Conservation (phyloP, 345 rosid genomes). For the Lepidium aucheri region DNA sequence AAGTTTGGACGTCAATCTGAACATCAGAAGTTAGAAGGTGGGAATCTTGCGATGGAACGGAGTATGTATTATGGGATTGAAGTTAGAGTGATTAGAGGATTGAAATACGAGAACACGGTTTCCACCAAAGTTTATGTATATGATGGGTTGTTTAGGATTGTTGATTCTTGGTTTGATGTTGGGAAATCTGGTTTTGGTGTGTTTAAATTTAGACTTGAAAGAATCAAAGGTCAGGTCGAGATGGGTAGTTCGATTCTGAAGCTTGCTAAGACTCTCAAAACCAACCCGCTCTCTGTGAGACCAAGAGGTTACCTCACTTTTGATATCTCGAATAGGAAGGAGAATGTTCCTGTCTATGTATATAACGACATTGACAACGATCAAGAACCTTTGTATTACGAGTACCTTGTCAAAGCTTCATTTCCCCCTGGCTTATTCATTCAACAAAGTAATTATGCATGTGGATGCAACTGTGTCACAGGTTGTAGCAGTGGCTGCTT, state of each 20-base stretch:
- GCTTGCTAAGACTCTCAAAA: slow-evolving; percentile 56
- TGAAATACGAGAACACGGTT: slow-evolving; percentile 47
- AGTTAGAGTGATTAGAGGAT: slow-evolving; percentile 70
- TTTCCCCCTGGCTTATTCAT: slow-evolving; percentile 48
- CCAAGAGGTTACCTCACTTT: slow-evolving; percentile 67
- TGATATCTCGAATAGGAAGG: slow-evolving; percentile 60
- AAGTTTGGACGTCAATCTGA: slow-evolving; percentile 49
- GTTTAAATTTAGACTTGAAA: slow-evolving; percentile 56
- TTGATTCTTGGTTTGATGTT: slow-evolving; percentile 79
- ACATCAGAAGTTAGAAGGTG: slow-evolving; percentile 82
- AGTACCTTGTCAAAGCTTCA: slow-evolving; percentile 54
- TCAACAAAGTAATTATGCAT: slow-evolving; percentile 23
- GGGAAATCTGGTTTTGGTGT: slow-evolving; percentile 94
- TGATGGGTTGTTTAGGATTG: slow-evolving; percentile 79
- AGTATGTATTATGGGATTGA: slow-evolving; percentile 77
- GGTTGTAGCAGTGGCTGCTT: slow-evolving; percentile 65
- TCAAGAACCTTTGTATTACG: slow-evolving; percentile 75
- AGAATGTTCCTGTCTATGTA: slow-evolving; percentile 54
- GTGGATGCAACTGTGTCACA: slow-evolving; percentile 63
- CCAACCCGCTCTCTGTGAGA: slow-evolving; percentile 47
- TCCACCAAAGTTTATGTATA: slow-evolving; percentile 63
- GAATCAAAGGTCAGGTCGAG: slow-evolving; percentile 72
- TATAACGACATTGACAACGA: slow-evolving; percentile 74
- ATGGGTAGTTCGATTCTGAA: slow-evolving; percentile 74
- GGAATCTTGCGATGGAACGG: slow-evolving; percentile 78